Percentiles rank a stretch among this genome's conserved stretches.
Evolutionary conservation across 2,329 filamentous ascomycete species (phyloP).

Genomic region (Alternaria arbusti): DNA sequence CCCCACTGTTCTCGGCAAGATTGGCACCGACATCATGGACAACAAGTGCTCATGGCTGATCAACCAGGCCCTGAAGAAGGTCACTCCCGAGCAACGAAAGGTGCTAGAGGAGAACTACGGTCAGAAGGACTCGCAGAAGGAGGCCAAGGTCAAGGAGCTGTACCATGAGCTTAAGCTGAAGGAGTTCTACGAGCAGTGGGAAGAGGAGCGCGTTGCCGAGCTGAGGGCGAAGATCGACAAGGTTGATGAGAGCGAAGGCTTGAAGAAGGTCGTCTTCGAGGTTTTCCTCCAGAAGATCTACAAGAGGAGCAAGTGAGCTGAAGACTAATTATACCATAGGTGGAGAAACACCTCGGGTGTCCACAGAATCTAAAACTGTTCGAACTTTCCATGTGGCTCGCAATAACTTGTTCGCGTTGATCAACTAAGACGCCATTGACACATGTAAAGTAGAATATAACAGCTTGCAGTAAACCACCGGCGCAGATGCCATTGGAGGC

Average conservation of each 20-base stretch:
- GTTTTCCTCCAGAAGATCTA: conserved; percentile 95
- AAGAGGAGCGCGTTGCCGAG: conserved; percentile 84
- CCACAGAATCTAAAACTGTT: background rate
- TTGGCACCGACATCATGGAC: conserved; percentile 97
- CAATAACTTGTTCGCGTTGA: background rate
- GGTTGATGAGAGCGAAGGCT: conserved; percentile 83
- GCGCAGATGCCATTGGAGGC: no score
- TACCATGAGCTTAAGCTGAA: conserved; percentile 87
- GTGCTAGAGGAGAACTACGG: conserved; percentile 93
- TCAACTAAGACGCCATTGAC: background rate
- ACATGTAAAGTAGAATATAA: no score
- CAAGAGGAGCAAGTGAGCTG: conserved; percentile 85
- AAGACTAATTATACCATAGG: background rate
- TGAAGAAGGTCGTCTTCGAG: conserved; percentile 91
- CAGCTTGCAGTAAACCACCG: no score
- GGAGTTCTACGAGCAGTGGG: conserved; percentile 83
- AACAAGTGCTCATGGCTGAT: conserved; percentile 99
- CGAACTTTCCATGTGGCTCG: background rate
- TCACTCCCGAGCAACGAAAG: conserved; percentile 83
- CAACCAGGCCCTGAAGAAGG: conserved; percentile 86
- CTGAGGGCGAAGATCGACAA: conserved; percentile 76
- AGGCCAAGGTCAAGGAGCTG: conserved; percentile 85
- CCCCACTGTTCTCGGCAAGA: conserved; percentile 93
- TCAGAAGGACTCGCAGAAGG: conserved; percentile 81
- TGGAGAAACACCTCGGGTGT: background rate